A percentile compares a stretch with the other conserved stretches of the same genome.
These are phyloP conservation scores for Coccomyxa sp. DNA, from an alignment of 139 green algal genomes.

Conservation along the genomic window DNA sequence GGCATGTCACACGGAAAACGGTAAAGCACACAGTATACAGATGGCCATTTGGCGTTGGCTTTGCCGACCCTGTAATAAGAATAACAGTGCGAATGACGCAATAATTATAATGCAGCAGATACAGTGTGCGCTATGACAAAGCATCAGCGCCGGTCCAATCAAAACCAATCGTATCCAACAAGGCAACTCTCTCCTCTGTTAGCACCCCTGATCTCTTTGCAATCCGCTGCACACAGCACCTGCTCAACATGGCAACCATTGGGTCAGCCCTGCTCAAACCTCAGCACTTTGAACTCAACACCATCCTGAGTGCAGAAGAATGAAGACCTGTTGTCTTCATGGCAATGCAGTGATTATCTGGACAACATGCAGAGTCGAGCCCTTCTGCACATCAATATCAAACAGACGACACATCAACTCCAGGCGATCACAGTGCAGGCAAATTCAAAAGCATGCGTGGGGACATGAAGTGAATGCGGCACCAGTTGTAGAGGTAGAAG, in stretches of 20 bases:
- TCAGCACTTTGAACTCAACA: background rate
- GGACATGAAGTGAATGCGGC: background rate
- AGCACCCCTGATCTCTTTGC: slow-evolving; percentile 46
- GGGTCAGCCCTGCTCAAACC: background rate
- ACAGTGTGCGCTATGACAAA: slow-evolving; percentile 37
- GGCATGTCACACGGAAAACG: too few species aligned
- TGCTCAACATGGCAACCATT: background rate
- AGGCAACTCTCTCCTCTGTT: slow-evolving; percentile 16
- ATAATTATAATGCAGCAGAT: too few species aligned
- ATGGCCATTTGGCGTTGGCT: too few species aligned
- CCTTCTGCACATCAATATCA: too few species aligned
- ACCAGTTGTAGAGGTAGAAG: slow-evolving; percentile 61
- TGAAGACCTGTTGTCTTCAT: too few species aligned
- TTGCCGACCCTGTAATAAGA: too few species aligned
- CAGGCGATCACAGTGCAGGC: background rate
- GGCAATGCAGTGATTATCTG: too few species aligned
- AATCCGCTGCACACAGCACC: slow-evolving; percentile 53
- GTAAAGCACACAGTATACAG: too few species aligned
- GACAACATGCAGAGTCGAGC: too few species aligned
- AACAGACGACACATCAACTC: background rate
- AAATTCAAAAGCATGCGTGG: background rate
- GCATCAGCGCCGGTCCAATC: slow-evolving; percentile 69
- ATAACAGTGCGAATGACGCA: too few species aligned
- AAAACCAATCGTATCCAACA: slow-evolving; percentile 56
- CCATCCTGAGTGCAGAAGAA: background rate